These are phyloP conservation scores for Artemisia princeps DNA, from an alignment of 140 eudicot genomes.

Conservation along the genomic window DNA sequence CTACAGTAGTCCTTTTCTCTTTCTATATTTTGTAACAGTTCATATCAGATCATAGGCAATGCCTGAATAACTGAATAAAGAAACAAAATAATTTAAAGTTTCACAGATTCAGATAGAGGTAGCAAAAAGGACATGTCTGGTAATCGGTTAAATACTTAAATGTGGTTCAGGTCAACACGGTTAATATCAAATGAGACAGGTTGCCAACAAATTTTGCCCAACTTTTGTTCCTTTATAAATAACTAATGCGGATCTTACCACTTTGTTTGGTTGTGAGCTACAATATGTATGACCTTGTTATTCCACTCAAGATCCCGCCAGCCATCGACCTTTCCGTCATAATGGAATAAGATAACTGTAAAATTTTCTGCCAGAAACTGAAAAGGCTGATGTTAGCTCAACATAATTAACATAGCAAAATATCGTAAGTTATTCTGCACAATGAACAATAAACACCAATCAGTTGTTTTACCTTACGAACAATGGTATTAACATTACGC, in stretches of 20 bases:
- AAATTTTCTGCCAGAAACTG: conserved; percentile 89
- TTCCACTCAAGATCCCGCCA: conserved; percentile 82
- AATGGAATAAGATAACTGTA: conserved; percentile 73
- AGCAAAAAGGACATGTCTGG: background rate
- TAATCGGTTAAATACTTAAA: background rate
- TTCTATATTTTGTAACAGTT: background rate
- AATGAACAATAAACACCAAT: background rate
- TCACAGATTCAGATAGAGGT: background rate
- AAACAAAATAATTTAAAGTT: background rate
- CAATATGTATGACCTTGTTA: conserved; percentile 61
- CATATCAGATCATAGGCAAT: background rate
- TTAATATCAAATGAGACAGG: background rate
- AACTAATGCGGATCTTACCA: conserved; percentile 38
- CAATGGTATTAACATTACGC: conserved; percentile 60
- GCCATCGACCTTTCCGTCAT: conserved; percentile 76
- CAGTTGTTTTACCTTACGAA: conserved; percentile 53
- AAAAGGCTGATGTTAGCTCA: conserved; percentile 21
- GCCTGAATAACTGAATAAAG: background rate
- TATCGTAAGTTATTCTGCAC: background rate
- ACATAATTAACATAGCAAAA: conserved; percentile 11
- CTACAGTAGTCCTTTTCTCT: background rate
- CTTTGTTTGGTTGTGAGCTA: conserved; percentile 81
- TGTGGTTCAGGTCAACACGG: background rate
- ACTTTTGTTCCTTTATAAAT: background rate
- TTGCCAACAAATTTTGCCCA: background rate